phyloP scores from a whole-genome alignment of 2,329 filamentous ascomycete genomes.

The Colletotrichum melonis region DNA sequence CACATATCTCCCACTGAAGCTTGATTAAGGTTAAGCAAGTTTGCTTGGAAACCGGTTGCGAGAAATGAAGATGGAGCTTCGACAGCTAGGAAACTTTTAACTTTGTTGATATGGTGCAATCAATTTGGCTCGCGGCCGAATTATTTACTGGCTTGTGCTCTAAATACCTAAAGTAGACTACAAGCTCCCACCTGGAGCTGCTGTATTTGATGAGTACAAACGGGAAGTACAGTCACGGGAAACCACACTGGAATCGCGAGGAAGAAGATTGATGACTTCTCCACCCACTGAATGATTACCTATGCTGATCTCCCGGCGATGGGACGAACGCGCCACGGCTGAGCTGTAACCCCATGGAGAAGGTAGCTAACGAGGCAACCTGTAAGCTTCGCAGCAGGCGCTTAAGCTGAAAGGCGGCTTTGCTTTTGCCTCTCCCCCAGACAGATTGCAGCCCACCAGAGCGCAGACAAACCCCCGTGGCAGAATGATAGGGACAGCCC shows the following conservation, averaged over 20 bases:
- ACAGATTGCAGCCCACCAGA: not conserved
- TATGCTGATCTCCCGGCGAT: not conserved
- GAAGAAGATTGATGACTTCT: not conserved
- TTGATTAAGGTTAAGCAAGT: not conserved
- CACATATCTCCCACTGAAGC: not conserved
- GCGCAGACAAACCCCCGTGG: not conserved
- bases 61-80: not conserved
- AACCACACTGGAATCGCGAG: too few species aligned
- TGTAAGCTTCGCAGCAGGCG: not conserved
- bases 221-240: too few species aligned
- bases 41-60: not conserved
- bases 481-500: slow-evolving; percentile 21
- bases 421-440: not conserved
- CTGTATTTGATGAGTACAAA: too few species aligned
- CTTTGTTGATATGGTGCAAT: not conserved
- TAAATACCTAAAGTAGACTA: not conserved
- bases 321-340: slow-evolving; percentile 8
- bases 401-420: slow-evolving; percentile 1
- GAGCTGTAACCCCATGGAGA: slow-evolving; percentile 19
- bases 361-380: slow-evolving; percentile 20
- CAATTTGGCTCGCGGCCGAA: not conserved
- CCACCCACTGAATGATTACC: not conserved
- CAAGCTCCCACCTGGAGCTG: too few species aligned
- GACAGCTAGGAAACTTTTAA: not conserved
- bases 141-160: not conserved